phyloP scores from a whole-genome alignment of 805 yeast genomes.

The Spathaspora sp. region DNA sequence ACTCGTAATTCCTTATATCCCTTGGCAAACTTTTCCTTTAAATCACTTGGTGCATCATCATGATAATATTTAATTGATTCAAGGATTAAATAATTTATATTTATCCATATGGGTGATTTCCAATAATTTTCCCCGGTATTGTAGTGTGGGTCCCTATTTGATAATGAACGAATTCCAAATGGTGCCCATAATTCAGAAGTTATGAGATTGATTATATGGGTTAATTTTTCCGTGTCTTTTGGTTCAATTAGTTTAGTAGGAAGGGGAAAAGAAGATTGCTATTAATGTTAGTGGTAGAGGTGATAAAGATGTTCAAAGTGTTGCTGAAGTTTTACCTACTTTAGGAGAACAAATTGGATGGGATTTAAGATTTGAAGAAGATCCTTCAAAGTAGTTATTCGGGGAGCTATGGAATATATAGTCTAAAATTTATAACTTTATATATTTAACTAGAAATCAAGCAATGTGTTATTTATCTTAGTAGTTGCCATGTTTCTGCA shows the following conservation, averaged over 20 bases:
- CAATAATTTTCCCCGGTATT: slow-evolving; percentile 88
- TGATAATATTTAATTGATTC: slow-evolving; percentile 64
- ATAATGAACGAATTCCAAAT: slow-evolving; percentile 78
- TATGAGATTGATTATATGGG: slow-evolving; percentile 52
- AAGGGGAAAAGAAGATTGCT: slow-evolving; percentile 84
- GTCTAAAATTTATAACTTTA: background rate
- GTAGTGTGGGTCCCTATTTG: slow-evolving; percentile 61
- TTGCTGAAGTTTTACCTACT: slow-evolving; percentile 88
- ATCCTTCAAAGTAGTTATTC: slow-evolving; percentile 30
- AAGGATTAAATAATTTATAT: slow-evolving; percentile 79
- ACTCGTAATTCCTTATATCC: slow-evolving; percentile 57
- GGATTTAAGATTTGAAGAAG: slow-evolving; percentile 85
- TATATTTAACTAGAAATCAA: background rate
- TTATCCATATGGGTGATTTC: slow-evolving; percentile 93
- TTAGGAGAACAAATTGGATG: slow-evolving; percentile 91
- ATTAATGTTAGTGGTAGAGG: slow-evolving; percentile 97
- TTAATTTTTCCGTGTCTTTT: slow-evolving; percentile 41
- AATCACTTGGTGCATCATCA: slow-evolving; percentile 16
- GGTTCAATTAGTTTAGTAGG: slow-evolving; percentile 59
- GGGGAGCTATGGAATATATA: too few species aligned
- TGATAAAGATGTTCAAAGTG: slow-evolving; percentile 97
- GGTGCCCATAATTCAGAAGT: slow-evolving; percentile 68
- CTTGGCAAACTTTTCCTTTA: slow-evolving; percentile 32
- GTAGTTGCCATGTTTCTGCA: too few species aligned
- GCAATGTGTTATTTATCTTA: slow-evolving; percentile 35